Evolutionary conservation across 2,329 filamentous ascomycete species (phyloP).

Genomic region (Amauroascus verrucosus): DNA sequence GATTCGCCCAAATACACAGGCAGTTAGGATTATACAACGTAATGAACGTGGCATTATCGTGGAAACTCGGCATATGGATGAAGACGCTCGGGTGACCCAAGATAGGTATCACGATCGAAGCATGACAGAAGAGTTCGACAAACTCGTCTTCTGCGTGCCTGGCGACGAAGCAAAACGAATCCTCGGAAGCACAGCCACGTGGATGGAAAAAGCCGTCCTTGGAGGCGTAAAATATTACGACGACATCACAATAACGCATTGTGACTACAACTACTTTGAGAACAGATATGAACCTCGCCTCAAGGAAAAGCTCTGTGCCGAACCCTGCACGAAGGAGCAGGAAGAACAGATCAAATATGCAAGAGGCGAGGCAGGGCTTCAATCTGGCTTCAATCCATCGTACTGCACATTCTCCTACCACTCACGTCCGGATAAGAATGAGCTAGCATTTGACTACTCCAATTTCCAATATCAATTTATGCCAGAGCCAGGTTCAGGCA

Average conservation of each 20-base stretch:
- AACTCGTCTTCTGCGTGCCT: conserved; percentile 48
- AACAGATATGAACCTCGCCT: conserved; percentile 48
- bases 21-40: conserved; percentile 42
- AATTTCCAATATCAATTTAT: conserved; percentile 67
- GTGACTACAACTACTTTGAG: conserved; percentile 48
- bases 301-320: conserved; percentile 41
- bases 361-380: conserved; percentile 33
- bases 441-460: conserved; percentile 61
- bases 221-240: conserved; percentile 58
- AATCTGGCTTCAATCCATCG: conserved; percentile 46
- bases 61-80: conserved; percentile 19
- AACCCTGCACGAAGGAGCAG: conserved; percentile 34
- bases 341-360: conserved; percentile 40
- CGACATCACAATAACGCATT: conserved; percentile 53
- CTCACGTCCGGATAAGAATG: conserved; percentile 44
- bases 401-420: conserved; percentile 51
- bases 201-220: conserved; percentile 56
- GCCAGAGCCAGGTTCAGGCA: conserved; percentile 15
- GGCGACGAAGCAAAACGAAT: conserved; percentile 48
- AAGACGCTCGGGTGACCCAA: conserved; percentile 10
- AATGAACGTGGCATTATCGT: conserved; percentile 44
- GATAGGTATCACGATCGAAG: conserved; percentile 33
- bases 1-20: conserved; percentile 46
- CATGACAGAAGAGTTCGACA: conserved; percentile 45
- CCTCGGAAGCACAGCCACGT: conserved; percentile 43